Percentiles rank a stretch among this genome's conserved stretches.
Conservation (phyloP, 352 stramenopile genomes). For the Pythium catenulatum region DNA sequence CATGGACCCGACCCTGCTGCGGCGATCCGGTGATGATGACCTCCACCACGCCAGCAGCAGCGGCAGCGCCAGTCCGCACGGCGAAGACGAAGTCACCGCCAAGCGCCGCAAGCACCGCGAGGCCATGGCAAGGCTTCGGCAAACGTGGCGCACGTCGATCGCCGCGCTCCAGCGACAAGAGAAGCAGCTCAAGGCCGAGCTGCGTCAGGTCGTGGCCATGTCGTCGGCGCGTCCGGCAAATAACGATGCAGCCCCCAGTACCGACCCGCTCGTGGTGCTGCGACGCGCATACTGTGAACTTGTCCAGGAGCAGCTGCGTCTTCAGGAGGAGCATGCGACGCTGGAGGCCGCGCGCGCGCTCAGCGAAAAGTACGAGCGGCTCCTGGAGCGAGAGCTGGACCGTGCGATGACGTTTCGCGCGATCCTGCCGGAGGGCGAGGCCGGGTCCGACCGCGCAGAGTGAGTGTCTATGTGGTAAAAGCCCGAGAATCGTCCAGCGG, state of each 20-base stretch:
- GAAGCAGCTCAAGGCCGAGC: background rate
- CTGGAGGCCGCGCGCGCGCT: background rate
- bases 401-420: background rate
- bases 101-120: conserved; percentile 13
- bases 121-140: background rate
- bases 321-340: background rate
- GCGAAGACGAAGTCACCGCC: too few relatives aligned
- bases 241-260: background rate
- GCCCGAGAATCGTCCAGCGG: too few relatives aligned
- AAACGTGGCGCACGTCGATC: background rate
- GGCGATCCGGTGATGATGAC: too few relatives aligned
- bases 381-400: background rate
- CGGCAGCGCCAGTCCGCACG: too few relatives aligned
- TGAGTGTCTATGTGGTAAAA: too few relatives aligned
- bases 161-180: background rate
- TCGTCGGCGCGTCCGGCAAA: too few relatives aligned
- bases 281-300: background rate
- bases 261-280: background rate
- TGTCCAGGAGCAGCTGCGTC: background rate
- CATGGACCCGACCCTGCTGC: too few relatives aligned
- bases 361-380: background rate
- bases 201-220: background rate
- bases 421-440: too few relatives aligned
- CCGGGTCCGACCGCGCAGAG: too few relatives aligned
- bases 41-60: too few relatives aligned